Evolutionary conservation across 2,329 filamentous ascomycete genomes (phyloP), one percentile per base, ranked within the genome.

Genomic region (Leptographium flavum): DNA sequence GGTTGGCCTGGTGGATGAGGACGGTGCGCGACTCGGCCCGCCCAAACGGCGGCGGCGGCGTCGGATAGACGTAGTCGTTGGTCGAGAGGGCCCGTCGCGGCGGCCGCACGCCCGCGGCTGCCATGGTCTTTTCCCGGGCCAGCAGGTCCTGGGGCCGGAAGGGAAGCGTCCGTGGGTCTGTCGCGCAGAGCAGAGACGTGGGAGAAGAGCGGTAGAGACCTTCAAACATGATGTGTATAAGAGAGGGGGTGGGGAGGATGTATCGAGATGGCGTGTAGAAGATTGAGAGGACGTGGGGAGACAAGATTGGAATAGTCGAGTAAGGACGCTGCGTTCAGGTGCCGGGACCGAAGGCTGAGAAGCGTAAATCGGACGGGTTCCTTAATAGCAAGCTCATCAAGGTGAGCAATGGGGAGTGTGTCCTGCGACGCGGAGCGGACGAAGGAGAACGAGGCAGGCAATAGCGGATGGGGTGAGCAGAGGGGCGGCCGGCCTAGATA

Each of bases 61-160:
- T 54, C 37, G 52, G 58, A 39, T 58, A 58, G 42, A 63, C 61
- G 43, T 66, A 67, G 35, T 71, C 67, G 37, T 65, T 63, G 54
- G 68, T 61, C 28, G 68, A 69, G 56, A 67, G 68, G 15, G 69
- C 66, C 35, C 69, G 63, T 36, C 66, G 60, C 2, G 69, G 67
- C 7, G 60, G 51, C 40, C 62, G 62, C 52, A 63, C 61, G 47
- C 58, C 48, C 1, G 41, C 47, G 15, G 55, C 57, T 28, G 61
- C 60, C 38, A 57, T 55, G 50, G 54, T 60, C 19, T 64, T 55
- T 45, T 69, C 65, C 46, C 57, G 60, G 45, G 62, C 57, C 17
- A 55, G 55, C 46, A 68, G 62, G 43, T 71, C 68, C 47, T 71
- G 67, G 27, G 35, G 9, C 2, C 62, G 56, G 39, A 57, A 60